Percentiles rank a stretch among this genome's conserved stretches.
phyloP scores from a whole-genome alignment of 2,329 filamentous ascomycete species.

The Apiospora kogelbergensis region DNA sequence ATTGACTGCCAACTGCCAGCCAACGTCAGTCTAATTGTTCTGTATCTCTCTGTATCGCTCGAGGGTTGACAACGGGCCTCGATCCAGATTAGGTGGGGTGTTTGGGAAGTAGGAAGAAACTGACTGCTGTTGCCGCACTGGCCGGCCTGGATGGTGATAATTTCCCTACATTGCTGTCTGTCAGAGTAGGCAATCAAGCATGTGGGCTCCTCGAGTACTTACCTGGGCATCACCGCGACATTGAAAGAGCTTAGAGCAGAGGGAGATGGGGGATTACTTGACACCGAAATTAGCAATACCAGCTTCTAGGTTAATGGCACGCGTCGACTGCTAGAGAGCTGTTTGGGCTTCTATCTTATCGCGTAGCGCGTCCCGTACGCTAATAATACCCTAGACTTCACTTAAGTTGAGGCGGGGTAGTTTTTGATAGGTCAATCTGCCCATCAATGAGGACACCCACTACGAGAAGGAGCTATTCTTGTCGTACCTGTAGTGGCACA shows the following conservation, averaged over 20 bases:
- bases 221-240: constrained; percentile 29
- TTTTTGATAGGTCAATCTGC: background rate
- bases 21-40: constrained; percentile 31
- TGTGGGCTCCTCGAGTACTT: background rate
- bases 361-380: constrained; percentile 6
- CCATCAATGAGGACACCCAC: background rate
- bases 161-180: constrained; percentile 65
- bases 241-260: constrained; percentile 10
- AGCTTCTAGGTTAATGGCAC: background rate
- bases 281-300: background rate
- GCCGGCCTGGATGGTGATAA: constrained; percentile 98
- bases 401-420: background rate
- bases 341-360: constrained; percentile 10
- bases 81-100: constrained; percentile 18
- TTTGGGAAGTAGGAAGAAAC: constrained; percentile 38
- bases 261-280: background rate
- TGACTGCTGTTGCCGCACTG: constrained; percentile 99
- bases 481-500: no score
- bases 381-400: background rate
- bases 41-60: background rate
- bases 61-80: constrained; percentile 10
- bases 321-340: constrained; percentile 15
- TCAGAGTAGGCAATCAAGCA: background rate
- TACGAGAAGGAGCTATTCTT: background rate
- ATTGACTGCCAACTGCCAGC: constrained; percentile 82